Evolutionary conservation across 2,329 filamentous ascomycete genomes (phyloP).

Genomic region (Exophiala dermatitidis): DNA sequence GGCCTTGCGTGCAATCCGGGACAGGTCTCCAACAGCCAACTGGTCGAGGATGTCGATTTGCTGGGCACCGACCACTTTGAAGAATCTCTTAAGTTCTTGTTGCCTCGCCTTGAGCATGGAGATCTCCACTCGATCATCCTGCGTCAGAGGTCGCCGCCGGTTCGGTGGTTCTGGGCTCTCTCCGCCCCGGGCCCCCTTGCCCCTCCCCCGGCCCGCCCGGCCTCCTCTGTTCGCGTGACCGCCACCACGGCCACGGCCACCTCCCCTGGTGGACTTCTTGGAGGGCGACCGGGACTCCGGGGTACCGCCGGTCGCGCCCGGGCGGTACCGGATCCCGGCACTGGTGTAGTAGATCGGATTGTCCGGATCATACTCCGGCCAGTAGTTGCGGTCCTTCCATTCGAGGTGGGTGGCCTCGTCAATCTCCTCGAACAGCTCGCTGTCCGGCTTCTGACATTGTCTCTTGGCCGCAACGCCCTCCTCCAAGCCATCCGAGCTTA

Average conservation of each 20-base stretch:
- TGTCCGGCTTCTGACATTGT: neutral
- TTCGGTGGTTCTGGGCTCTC: conserved; percentile 29
- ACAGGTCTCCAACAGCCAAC: conserved; percentile 35
- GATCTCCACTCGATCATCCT: conserved; percentile 22
- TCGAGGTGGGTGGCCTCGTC: neutral
- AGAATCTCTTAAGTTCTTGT: conserved; percentile 37
- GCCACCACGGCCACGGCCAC: conserved; percentile 32
- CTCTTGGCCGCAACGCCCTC: neutral
- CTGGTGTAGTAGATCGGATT: conserved; percentile 8
- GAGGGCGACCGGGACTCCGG: conserved; percentile 14
- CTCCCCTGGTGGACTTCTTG: conserved; percentile 25
- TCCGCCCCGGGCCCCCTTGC: conserved; percentile 28
- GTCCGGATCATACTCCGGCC: conserved; percentile 2
- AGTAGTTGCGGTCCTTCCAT: conserved; percentile 2
- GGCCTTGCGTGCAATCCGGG: conserved; percentile 36
- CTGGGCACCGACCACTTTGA: conserved; percentile 36
- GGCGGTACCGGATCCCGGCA: conserved; percentile 3
- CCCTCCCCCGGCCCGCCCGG: conserved; percentile 28
- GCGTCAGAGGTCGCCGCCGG: conserved; percentile 26
- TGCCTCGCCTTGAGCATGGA: conserved; percentile 35
- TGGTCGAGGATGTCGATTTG: conserved; percentile 37
- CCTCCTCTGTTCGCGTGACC: conserved; percentile 28
- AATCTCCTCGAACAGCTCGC: neutral
- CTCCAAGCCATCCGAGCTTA: neutral
- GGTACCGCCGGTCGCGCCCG: conserved; percentile 4